These are phyloP conservation scores for Trifolium repens DNA, from an alignment of 306 rosid species.

Conservation along the genomic window DNA sequence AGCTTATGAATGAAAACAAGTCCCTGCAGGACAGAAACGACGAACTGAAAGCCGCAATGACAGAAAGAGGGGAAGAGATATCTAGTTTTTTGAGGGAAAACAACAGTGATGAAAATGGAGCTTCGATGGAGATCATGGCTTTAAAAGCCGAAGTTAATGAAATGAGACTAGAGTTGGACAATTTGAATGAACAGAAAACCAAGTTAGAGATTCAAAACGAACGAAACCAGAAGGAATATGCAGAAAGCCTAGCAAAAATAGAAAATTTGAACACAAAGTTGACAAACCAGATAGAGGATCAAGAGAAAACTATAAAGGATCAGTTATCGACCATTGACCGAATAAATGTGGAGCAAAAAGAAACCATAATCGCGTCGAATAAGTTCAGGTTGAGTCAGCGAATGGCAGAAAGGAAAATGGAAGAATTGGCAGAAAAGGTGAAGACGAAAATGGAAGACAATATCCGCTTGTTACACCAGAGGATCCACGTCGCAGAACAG, in stretches of 20 bases:
- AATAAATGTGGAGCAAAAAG: slow-evolving; percentile 38
- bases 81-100: slow-evolving; percentile 32
- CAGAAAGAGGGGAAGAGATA: slow-evolving; percentile 46
- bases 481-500: slow-evolving; percentile 75
- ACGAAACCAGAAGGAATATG: slow-evolving; percentile 44
- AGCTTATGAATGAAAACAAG: slow-evolving; percentile 46
- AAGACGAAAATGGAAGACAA: slow-evolving; percentile 59
- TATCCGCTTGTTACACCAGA: slow-evolving; percentile 58
- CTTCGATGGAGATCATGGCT: slow-evolving; percentile 44
- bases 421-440: slow-evolving; percentile 58
- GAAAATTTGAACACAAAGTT: slow-evolving; percentile 46
- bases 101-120: slow-evolving; percentile 34
- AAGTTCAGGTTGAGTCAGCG: slow-evolving; percentile 37
- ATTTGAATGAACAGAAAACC: slow-evolving; percentile 48
- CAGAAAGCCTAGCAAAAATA: slow-evolving; percentile 35
- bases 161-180: slow-evolving; percentile 54
- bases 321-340: slow-evolving; percentile 42
- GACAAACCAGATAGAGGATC: slow-evolving; percentile 51
- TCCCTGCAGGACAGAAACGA: slow-evolving; percentile 46
- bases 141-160: slow-evolving; percentile 41
- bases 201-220: slow-evolving; percentile 54
- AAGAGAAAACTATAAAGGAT: slow-evolving; percentile 47
- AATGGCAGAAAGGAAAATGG: slow-evolving; percentile 59
- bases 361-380: slow-evolving; percentile 31
- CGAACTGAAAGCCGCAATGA: slow-evolving; percentile 48